These are phyloP conservation scores for Colletotrichum kahawae DNA, from an alignment of 2,329 filamentous ascomycete genomes.

Conservation along the genomic window DNA sequence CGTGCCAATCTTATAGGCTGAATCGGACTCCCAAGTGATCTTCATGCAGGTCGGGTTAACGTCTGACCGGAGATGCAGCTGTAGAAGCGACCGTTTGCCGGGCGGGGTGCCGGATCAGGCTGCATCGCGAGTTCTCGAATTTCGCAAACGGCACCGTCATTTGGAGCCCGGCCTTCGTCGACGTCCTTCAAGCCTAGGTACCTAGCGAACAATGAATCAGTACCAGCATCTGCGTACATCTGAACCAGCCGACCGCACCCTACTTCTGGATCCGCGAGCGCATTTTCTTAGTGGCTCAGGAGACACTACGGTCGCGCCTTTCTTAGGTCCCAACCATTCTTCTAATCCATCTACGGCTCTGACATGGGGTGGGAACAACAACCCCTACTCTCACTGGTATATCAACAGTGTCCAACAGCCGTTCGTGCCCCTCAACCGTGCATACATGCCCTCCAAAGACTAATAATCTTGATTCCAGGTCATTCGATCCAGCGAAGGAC, in stretches of 20 bases:
- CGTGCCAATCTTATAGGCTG: no score
- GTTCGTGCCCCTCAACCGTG: fast-evolving
- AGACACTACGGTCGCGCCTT: fast-evolving
- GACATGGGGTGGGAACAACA: fast-evolving
- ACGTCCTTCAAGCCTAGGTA: fast-evolving
- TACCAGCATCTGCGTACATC: not conserved
- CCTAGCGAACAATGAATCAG: not conserved
- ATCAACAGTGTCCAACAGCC: not conserved
- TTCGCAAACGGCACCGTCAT: fast-evolving
- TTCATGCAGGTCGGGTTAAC: not conserved
- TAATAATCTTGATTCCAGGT: fast-evolving
- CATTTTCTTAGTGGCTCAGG: not conserved
- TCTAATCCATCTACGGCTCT: fast-evolving
- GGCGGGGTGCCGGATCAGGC: not conserved
- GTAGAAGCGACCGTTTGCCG: fast-evolving
- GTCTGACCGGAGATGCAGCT: not conserved
- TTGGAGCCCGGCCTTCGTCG: not conserved
- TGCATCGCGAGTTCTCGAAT: not conserved
- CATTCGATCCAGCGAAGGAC: fast-evolving
- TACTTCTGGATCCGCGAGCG: not conserved
- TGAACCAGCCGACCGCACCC: fast-evolving
- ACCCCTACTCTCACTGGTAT: not conserved
- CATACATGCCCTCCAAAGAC: fast-evolving
- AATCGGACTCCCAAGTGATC: not conserved
- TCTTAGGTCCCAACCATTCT: fast-evolving